Evolutionary conservation across 1,139 yeast genomes (phyloP).

Genomic region (Yamadazyma trypodendri): DNA sequence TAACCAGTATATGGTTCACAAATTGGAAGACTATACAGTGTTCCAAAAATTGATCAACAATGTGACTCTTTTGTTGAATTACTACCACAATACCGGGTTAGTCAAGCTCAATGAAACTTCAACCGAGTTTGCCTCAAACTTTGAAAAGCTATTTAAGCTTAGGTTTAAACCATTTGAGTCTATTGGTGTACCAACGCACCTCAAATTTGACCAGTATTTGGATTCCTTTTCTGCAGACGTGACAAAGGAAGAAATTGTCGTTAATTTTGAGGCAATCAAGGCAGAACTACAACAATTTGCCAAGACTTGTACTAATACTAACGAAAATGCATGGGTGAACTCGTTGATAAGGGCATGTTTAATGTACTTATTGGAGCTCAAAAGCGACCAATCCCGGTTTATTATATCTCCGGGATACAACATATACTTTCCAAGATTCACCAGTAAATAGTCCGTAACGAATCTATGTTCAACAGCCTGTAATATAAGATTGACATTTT

Average conservation of each 20-base stretch:
- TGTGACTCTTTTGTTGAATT: conserved; percentile 21
- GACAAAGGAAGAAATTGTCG: conserved; percentile 12
- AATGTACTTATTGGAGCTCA: conserved; percentile 19
- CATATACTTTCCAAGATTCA: conserved; percentile 39
- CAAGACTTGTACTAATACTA: conserved; percentile 13
- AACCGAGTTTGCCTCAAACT: conserved; percentile 27
- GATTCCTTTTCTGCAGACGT: conserved; percentile 13
- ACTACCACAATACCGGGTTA: conserved; percentile 23
- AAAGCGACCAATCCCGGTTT: conserved; percentile 16
- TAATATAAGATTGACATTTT: too few species aligned
- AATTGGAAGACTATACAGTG: conserved; percentile 35
- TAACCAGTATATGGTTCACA: conserved; percentile 19
- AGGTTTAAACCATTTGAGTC: conserved; percentile 83
- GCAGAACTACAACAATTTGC: conserved; percentile 9
- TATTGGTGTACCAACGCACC: conserved; percentile 74
- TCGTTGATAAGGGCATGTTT: conserved; percentile 28
- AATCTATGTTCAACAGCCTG: background rate
- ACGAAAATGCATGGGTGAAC: conserved; percentile 21
- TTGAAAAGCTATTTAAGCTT: conserved; percentile 56
- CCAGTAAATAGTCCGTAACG: conserved; percentile 11
- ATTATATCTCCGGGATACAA: conserved; percentile 30
- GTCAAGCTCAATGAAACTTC: conserved; percentile 36
- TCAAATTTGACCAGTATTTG: conserved; percentile 42
- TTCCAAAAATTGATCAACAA: conserved; percentile 33
- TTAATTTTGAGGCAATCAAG: conserved; percentile 19